A percentile compares a stretch with the other conserved stretches of the same genome.
These are phyloP conservation scores for Aspergillus sojae DNA, from an alignment of 2,329 filamentous ascomycete genomes.

Conservation along the genomic window DNA sequence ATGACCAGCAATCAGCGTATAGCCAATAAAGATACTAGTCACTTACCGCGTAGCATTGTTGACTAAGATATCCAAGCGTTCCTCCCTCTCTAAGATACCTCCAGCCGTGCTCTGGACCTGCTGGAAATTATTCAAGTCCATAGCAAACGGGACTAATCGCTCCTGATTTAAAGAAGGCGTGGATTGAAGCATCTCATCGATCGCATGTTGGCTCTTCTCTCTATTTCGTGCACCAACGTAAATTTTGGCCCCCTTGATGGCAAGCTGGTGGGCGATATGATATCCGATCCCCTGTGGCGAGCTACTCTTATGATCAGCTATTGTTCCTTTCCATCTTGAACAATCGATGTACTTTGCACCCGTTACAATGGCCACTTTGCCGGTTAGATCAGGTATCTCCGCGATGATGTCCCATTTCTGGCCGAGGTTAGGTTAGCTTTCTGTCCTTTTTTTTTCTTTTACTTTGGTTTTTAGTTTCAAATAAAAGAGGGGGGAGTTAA, in stretches of 20 bases:
- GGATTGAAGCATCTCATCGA: not conserved
- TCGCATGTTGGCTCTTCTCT: not conserved
- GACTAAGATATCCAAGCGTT: not conserved
- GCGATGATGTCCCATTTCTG: slow-evolving; percentile 2
- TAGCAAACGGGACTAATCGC: not conserved
- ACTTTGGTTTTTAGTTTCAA: too few relatives aligned
- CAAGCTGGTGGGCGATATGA: slow-evolving; percentile 2
- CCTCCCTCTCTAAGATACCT: not conserved
- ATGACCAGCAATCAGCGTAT: too few relatives aligned
- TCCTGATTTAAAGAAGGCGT: not conserved
- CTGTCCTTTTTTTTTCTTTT: not conserved
- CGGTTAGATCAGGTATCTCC: not conserved
- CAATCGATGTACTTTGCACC: not conserved
- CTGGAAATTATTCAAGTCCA: not conserved
- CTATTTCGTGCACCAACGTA: not conserved
- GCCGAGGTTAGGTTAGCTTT: not conserved
- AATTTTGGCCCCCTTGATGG: slow-evolving; percentile 1
- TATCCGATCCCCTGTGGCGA: slow-evolving; percentile 1
- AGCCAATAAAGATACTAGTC: not conserved
- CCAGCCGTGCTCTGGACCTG: not conserved
- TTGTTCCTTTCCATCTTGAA: not conserved
- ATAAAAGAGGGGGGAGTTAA: too few relatives aligned
- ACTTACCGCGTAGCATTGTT: not conserved
- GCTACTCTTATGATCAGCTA: not conserved
- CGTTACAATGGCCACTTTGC: slow-evolving; percentile 2